A percentile compares a stretch with the other conserved stretches of the same genome.
phyloP scores from a whole-genome alignment of 1,139 yeast species.

The Spathaspora jeffriesii region DNA sequence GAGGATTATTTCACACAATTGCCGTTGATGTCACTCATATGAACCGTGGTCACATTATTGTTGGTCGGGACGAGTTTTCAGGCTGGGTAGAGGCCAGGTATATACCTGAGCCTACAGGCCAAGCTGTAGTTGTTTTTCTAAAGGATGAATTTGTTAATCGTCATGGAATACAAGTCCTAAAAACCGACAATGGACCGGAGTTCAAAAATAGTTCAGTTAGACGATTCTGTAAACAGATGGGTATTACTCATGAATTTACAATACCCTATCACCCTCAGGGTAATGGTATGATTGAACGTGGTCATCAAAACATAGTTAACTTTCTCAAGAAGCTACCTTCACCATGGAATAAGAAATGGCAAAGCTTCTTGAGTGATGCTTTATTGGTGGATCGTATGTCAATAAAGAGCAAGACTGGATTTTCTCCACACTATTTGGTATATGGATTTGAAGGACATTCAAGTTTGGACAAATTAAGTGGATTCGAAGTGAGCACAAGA shows the following conservation, averaged over 20 bases:
- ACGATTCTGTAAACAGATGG: background rate
- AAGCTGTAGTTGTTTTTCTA: background rate
- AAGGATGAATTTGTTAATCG: background rate
- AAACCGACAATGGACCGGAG: background rate
- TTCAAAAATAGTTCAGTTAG: background rate
- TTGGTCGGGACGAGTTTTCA: slow-evolving; percentile 3
- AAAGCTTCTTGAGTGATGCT: background rate
- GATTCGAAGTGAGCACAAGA: background rate
- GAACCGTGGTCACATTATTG: background rate
- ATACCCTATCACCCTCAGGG: background rate
- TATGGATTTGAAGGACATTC: slow-evolving; percentile 2
- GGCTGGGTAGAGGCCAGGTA: slow-evolving; percentile 1
- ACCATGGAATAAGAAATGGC: too few species aligned
- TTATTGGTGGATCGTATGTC: background rate
- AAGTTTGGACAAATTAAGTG: background rate
- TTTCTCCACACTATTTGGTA: slow-evolving; percentile 1
- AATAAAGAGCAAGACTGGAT: background rate
- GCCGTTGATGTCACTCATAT: background rate
- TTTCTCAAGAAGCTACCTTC: background rate
- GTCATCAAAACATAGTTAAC: background rate
- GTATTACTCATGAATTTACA: background rate
- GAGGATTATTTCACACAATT: background rate
- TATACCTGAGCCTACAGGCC: background rate
- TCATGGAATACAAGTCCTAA: background rate
- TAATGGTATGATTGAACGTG: background rate